Conservation (phyloP, 352 stramenopile species). For the Pythium dissimile region DNA sequence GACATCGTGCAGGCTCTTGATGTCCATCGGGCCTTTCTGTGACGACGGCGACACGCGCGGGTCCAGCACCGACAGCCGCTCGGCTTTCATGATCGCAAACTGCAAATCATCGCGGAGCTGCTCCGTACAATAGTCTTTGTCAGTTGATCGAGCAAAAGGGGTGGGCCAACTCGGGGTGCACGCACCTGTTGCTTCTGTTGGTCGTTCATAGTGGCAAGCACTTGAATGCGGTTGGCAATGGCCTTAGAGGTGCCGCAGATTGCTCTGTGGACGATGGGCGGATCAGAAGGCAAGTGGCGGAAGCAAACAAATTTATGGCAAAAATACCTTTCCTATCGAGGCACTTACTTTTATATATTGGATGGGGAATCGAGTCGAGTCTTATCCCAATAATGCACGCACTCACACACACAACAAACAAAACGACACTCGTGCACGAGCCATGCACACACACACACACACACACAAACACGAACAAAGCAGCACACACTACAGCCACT, state of each 20-base stretch:
- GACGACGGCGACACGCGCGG: conserved; percentile 31
- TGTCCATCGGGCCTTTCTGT: conserved; percentile 53
- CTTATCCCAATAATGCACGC: too few relatives aligned
- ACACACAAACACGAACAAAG: conserved; percentile 7
- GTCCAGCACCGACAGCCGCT: conserved; percentile 49
- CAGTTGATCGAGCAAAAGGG: background rate
- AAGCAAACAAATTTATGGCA: background rate
- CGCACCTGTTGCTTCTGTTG: conserved; percentile 52
- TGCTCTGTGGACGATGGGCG: background rate
- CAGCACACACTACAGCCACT: background rate
- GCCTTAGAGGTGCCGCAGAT: too few relatives aligned
- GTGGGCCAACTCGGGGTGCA: background rate
- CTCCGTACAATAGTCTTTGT: too few relatives aligned
- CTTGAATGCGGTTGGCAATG: too few relatives aligned
- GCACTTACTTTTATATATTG: background rate
- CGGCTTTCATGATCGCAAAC: conserved; percentile 67
- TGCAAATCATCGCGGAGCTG: conserved; percentile 71
- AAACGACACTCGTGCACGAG: background rate
- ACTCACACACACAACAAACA: background rate
- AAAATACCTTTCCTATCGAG: conserved; percentile 17
- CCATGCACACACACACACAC: conserved; percentile 8
- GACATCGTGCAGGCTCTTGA: conserved; percentile 63
- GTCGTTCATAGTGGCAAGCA: conserved; percentile 38
- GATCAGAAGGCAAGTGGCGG: background rate
- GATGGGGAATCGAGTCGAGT: too few relatives aligned